Evolutionary conservation across 83 land plant genomes (phyloP).

Genomic region (Diphasiastrum complanatum): DNA sequence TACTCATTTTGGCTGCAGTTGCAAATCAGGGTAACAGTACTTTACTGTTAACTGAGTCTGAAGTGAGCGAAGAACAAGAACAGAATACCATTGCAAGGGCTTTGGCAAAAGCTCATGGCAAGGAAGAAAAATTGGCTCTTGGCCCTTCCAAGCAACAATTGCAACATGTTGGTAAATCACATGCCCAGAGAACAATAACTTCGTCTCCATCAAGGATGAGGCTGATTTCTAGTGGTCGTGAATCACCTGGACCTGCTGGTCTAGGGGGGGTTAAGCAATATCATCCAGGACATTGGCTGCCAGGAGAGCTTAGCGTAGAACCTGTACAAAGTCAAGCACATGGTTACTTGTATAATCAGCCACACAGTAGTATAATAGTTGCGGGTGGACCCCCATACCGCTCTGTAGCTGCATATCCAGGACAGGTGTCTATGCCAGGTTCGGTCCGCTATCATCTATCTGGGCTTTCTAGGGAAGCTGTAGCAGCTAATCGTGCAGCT

Average conservation of each 20-base stretch:
- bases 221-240: neutral
- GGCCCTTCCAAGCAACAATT: conserved; percentile 4
- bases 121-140: conserved; percentile 21
- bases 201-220: neutral
- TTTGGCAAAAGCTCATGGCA: conserved; percentile 24
- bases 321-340: no score
- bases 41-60: conserved; percentile 20
- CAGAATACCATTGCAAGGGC: conserved; percentile 37
- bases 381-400: conserved; percentile 6
- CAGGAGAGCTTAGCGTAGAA: neutral
- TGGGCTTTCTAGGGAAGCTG: conserved; percentile 9
- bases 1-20: conserved; percentile 25
- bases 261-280: neutral
- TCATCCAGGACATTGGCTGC: neutral
- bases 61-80: conserved; percentile 42
- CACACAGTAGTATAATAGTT: no score
- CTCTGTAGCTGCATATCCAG: conserved; percentile 9
- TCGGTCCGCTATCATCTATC: conserved; percentile 12
- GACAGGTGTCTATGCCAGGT: conserved; percentile 3
- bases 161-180: neutral
- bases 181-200: neutral
- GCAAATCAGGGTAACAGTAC: conserved; percentile 21
- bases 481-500: conserved; percentile 8
- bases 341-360: no score
- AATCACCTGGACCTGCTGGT: neutral